Evolutionary conservation across 352 stramenopile genomes (phyloP), one percentile per base, ranked within the genome.

Genomic region (Phytopythium vexans): DNA sequence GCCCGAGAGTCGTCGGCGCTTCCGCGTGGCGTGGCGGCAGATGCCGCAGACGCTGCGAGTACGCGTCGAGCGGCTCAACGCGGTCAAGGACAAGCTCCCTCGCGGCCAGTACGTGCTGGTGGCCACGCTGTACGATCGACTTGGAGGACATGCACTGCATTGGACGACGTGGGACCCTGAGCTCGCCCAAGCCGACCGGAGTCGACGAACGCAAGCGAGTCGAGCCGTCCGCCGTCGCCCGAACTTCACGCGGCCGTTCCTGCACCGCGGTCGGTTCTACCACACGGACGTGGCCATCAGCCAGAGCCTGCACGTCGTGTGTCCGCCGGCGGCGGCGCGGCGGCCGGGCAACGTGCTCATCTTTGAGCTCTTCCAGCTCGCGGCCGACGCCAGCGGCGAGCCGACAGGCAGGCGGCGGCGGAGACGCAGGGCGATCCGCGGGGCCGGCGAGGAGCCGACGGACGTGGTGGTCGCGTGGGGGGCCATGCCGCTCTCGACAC

Each of bases 401-500:
- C 3, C 6, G 51, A 36, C 12, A 12, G 52, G 14, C 73, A 42
- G 58, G 53, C 14, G 56, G 27, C 27, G 50, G 49, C 14, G 38
- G 38, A 15, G 37, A n/a, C 35, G 37, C 2, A 0, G 32, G 40
- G 45, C n/a, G 15, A 33, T n/a, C 8, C 40, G n/a, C 5, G 14
- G 41, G n/a, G 57, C 46, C 1, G 58, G 58, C 39, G 49, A 67
- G 12, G 11, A 53, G 16, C n/a, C 62, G 42, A 54, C 62, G 27
- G 89, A 95, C 46, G 64, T 73, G 21, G 86, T 96, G 14, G 85
- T 97, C 11, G 90, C 64, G 0, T 97, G 90, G 89, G 82, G 75
- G 0, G 85, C 77, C 1, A 60, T 97, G 41, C 90, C 90, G 14
- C 62, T 94, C 14, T 68, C 64, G 9, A 94, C 73, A 14, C 68